Evolutionary conservation across 1,284 basidiomycete genomes (phyloP), one percentile per base, ranked within the genome.

Genomic region (Fomes fomentarius): DNA sequence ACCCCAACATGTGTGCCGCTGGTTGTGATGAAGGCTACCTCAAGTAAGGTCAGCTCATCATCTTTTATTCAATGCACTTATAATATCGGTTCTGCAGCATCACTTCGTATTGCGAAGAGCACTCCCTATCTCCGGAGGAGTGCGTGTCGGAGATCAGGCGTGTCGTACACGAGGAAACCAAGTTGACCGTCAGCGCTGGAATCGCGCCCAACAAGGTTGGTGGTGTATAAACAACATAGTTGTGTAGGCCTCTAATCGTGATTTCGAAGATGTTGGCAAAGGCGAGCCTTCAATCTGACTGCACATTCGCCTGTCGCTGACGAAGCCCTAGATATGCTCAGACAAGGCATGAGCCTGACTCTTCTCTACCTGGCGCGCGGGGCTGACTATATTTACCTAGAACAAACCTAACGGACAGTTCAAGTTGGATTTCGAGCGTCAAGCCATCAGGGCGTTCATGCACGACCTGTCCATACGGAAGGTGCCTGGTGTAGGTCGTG

Each of bases 381-480:
- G 7, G 34, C 51, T 57, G 30, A 12, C 35, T 30, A 7, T 44
- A 17, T 9, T 15, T 14, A 21, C 47, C 41, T 60, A 91, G 86
- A 97, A 97, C 72, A 98, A 98, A 73, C 95, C 95, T 0, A 93
- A 97, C 66, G 95, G 94, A 1, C 93, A 96, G 69, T 97, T 84
- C 64, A 81, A 84, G 63, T 80, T 96, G 31, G 74, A 84, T 3
- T 92, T 89, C 66, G 79, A 89, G 41, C 70, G 79, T 1, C 70
- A 84, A 21, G 77, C 80, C 1, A 87, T 96, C 62, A 79, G 80
- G 38, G 73, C 73, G 0, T 98, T 97, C 72, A 91, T 91, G 83
- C 74, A 71, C 11, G 80, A 85, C 38, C 79, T 94, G 9, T 79
- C 89, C 1, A 90, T 94, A 42, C 84, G 92, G 30, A 93, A 91